Conservation (phyloP, 352 stramenopile genomes). For the Phytophthora quininea region DNA sequence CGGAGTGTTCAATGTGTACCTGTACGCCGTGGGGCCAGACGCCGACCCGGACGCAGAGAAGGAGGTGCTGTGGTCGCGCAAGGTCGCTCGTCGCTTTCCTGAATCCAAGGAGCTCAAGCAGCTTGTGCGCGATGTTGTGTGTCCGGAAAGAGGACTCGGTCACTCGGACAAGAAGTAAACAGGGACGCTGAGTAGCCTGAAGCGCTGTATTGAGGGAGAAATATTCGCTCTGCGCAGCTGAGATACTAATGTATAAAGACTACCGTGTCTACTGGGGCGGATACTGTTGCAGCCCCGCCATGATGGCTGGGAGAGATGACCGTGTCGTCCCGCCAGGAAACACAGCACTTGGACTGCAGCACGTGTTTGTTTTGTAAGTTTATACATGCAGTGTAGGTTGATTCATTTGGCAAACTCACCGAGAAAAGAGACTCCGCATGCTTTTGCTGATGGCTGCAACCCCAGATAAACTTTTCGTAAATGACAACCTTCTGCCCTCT, state of each 20-base stretch:
- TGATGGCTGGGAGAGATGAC: slow-evolving; percentile 29
- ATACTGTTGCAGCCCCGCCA: slow-evolving; percentile 20
- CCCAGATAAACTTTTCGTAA: slow-evolving; percentile 44
- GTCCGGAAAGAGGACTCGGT: slow-evolving; percentile 82
- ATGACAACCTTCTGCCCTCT: slow-evolving; percentile 47
- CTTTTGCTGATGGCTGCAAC: slow-evolving; percentile 67
- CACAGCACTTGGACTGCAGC: slow-evolving; percentile 36
- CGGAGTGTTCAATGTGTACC: slow-evolving; percentile 73
- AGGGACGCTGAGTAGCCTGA: background rate
- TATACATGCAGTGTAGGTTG: no score
- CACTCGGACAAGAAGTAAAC: slow-evolving; percentile 82
- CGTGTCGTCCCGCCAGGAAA: slow-evolving; percentile 29
- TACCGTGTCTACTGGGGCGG: slow-evolving; percentile 9
- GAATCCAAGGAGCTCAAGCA: slow-evolving; percentile 94
- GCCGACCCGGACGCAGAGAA: slow-evolving; percentile 43
- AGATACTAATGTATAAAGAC: background rate
- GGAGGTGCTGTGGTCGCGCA: slow-evolving; percentile 88
- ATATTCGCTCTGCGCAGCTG: background rate
- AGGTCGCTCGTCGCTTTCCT: slow-evolving; percentile 82
- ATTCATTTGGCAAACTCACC: slow-evolving; percentile 27
- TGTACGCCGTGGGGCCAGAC: slow-evolving; percentile 41
- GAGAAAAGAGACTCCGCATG: slow-evolving; percentile 56
- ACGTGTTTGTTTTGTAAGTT: no score
- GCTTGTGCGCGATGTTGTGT: slow-evolving; percentile 88
- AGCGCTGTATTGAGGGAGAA: background rate